Evolutionary conservation across 257 asterid species (phyloP), one percentile per base, ranked within the genome.

Genomic region (Plantago ovata): DNA sequence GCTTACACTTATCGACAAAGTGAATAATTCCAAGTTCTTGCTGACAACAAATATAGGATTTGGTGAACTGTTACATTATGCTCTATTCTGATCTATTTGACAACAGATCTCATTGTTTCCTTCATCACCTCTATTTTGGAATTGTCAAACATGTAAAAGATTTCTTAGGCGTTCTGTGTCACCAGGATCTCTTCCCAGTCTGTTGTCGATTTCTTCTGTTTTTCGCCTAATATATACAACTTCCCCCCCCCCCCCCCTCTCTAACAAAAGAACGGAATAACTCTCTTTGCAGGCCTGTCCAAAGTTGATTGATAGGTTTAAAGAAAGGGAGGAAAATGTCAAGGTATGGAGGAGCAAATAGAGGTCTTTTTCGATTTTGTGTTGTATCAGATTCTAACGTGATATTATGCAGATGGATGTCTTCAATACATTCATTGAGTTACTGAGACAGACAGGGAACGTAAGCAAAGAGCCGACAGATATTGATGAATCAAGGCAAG

Each of bases 241-340:
- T 70, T n/a, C n/a, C n/a, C n/a, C n/a, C n/a, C n/a, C n/a, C n/a
- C n/a, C n/a, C n/a, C n/a, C 51, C 40, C 46, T 33, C 56, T 65
- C 64, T 59, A 24, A 71, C 54, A 3, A 60, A 65, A 23, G 50
- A 39, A 32, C 63, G 33, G 22, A 3, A 46, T 22, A 40, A 60
- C 51, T 32, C 55, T 63, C 54, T 67, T 66, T 70, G 55, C 87
- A 93, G 99, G 97, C 99, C 66, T 93, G 99, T 61, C 99, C 99
- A 23, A 93, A 86, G 85, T 71, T 93, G 82, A 93, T 93, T 61
- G 97, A 93, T 63, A 81, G 99, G 67, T 93, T 93, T 72, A 93
- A 81, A 79, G 99, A 93, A 80, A 82, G 99, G 77, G 99, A 93
- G 72, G 99, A 93, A 71, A 93, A 93, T 54, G 99, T 89, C 61